Base-by-base conservation (phyloP, 768 basidiomycete species). In the Naematelia encephala region DNA sequence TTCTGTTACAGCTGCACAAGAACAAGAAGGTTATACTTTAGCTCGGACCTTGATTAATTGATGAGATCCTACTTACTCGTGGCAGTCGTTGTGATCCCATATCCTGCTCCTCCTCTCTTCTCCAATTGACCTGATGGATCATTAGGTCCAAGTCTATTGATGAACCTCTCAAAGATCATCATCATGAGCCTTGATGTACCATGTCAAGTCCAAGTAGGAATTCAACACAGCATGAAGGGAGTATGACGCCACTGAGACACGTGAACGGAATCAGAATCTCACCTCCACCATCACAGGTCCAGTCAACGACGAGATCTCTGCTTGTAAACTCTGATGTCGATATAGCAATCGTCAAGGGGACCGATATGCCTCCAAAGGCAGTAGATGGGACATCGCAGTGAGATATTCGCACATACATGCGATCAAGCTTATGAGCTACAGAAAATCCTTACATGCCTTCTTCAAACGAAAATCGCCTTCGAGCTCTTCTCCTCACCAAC, bases 391-490 rank as follows among this genome's bases (percentile, higher is more conserved):
- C n/a, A 39, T 16, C 48, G 12, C 56, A 57, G 56, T 57, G 21
- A 52, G 51, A 16, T 39, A 27, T 51, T 10, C 16, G 21, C 11
- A 10, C 12, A 25, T 39, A 8, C 34, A 8, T 10, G 14, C 11
- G 50, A 51, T 12, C 5, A 22, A 26, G 23, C 27, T 48, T 19
- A 22, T 49, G 13, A 56, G 12, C 3, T 19, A 28, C 25, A 66
- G 64, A 48, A 43, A 57, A 21, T 59, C 64, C 13, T 45, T 66
- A 12, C 51, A 59, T 13, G 42, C 67, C 48, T 74, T 74, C 64
- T 74, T 74, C 68, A 74, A 71, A 55, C 69, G 72, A 30, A 74
- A 71, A 39, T 55, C 69, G 3, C 70, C 72, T 25, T 67, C 67
- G 1, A 29, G 52, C 5, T 29, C 63, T 11, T 67, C 64, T 14